Percentiles rank a stretch among this genome's conserved stretches.
Conservation (phyloP, 768 basidiomycete species). For the Cystofilobasidium capitatum region DNA sequence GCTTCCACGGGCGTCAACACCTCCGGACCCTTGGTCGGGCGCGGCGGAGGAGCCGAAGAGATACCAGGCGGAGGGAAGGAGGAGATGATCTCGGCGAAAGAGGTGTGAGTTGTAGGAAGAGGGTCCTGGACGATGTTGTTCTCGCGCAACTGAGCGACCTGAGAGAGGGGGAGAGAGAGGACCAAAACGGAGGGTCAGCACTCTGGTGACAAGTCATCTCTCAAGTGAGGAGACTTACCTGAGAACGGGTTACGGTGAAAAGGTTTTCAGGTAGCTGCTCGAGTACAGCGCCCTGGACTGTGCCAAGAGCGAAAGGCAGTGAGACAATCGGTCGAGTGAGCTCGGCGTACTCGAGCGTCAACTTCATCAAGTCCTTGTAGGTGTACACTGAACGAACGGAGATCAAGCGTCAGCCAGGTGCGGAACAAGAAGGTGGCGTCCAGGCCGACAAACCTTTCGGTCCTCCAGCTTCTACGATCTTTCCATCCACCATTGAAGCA, state of each 20-base stretch:
- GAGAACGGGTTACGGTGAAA: slow-evolving; percentile 60
- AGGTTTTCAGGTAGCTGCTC: slow-evolving; percentile 56
- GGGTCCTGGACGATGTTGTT: slow-evolving; percentile 46
- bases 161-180: neutral
- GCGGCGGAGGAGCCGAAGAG: slow-evolving; percentile 33
- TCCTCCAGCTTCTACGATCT: slow-evolving; percentile 47
- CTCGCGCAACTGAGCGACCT: slow-evolving; percentile 55
- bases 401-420: neutral
- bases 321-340: slow-evolving; percentile 54
- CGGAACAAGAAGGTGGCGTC: neutral
- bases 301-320: slow-evolving; percentile 55
- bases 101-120: slow-evolving; percentile 37
- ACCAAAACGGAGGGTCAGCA: slow-evolving; percentile 2
- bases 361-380: slow-evolving; percentile 57
- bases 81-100: slow-evolving; percentile 30
- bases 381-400: slow-evolving; percentile 48
- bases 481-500: slow-evolving; percentile 39
- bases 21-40: slow-evolving; percentile 26
- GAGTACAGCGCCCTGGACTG: slow-evolving; percentile 55
- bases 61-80: slow-evolving; percentile 36
- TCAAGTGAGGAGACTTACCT: slow-evolving; percentile 44
- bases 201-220: neutral
- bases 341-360: slow-evolving; percentile 50
- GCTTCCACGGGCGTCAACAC: slow-evolving; percentile 48
- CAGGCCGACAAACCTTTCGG: slow-evolving; percentile 49